Base-by-base conservation (phyloP, 495 filamentous ascomycete species). In the Glonium stellatum region DNA sequence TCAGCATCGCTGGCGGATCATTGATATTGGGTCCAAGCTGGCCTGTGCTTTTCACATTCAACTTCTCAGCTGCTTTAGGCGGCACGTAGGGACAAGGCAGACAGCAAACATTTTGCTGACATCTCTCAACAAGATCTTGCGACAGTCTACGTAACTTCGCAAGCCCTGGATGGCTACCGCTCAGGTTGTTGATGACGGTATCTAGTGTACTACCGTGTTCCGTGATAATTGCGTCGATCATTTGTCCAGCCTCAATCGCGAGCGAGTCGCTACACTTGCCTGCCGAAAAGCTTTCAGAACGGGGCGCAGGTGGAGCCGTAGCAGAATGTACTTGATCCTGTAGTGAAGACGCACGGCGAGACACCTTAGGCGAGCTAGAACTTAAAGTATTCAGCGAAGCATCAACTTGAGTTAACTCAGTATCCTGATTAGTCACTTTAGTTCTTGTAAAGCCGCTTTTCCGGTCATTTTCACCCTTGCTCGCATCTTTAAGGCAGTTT, bases 181-280 rank as follows among this genome's bases (percentile, higher is more conserved):
- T 49, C 10, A 66, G 53, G 31, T 70, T 70, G 52, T 59, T 65
- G 37, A 72, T 60, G 13, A 71, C 67, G 11, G 54, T 22, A n/a
- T 65, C 41, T 0, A 72, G 53, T 4, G 61, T 56, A 23, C 65
- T 66, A 10, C 37, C n/a, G 37, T 69, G 69, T 58, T 69, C 63
- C 1, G 59, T 39, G 23, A 72, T 53, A 25, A 70, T 62, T 4
- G 60, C 55, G 47, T 72, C 60, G 19, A 72, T 60, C 19, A 64
- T 56, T 12, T 59, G 15, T 13, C 64, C 64, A 6, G 70, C 55
- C 15, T 67, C 65, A 49, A 51, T 53, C 4, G 68, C 66, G 19
- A 70, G 59, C 0, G 62, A 27, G 42, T 64, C 61, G 48, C 58
- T 61, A 54, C 61, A 67, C n/a, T 21, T 57, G 41, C 58, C 57